Evolutionary conservation across 2,329 filamentous ascomycete species (phyloP).

Genomic region (Rhynchosporium graminicola): DNA sequence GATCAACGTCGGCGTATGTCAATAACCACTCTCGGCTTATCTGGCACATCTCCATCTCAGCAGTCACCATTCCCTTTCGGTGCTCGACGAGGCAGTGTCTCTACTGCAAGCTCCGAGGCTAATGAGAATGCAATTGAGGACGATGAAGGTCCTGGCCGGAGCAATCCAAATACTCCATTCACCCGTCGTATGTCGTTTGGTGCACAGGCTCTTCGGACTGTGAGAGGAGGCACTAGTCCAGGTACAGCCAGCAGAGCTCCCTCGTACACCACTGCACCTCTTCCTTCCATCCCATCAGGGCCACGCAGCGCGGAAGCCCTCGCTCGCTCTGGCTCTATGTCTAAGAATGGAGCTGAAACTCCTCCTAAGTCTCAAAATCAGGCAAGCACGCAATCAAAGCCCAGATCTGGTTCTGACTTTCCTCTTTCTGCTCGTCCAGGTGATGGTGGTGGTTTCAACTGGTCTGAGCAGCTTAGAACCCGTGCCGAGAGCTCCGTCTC

Average conservation of each 20-base stretch:
- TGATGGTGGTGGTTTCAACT: constrained; percentile 87
- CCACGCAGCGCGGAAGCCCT: constrained; percentile 26
- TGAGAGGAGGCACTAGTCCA: constrained; percentile 41
- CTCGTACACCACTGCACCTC: constrained; percentile 35
- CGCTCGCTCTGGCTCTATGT: constrained; percentile 22
- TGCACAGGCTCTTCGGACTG: constrained; percentile 60
- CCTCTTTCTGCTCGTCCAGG: constrained; percentile 62
- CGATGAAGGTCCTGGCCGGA: constrained; percentile 54
- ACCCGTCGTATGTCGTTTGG: constrained; percentile 88
- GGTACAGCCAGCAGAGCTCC: constrained; percentile 38
- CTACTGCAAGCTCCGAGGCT: constrained; percentile 63
- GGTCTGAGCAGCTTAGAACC: constrained; percentile 92
- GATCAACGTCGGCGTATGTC: constrained; percentile 70
- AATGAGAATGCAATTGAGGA: constrained; percentile 76
- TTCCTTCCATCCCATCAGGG: constrained; percentile 37
- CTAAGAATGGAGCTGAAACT: constrained; percentile 32
- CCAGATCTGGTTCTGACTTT: constrained; percentile 66
- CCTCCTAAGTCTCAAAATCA: constrained; percentile 42
- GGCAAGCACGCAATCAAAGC: constrained; percentile 59
- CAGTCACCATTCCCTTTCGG: constrained; percentile 51
- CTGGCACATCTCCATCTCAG: constrained; percentile 66
- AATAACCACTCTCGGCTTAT: constrained; percentile 72
- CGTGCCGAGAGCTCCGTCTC: constrained; percentile 80
- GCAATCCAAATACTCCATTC: constrained; percentile 71
- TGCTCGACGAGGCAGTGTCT: constrained; percentile 67